Conservation (phyloP, 2,329 filamentous ascomycete species). For the Chaetomium sp. region DNA sequence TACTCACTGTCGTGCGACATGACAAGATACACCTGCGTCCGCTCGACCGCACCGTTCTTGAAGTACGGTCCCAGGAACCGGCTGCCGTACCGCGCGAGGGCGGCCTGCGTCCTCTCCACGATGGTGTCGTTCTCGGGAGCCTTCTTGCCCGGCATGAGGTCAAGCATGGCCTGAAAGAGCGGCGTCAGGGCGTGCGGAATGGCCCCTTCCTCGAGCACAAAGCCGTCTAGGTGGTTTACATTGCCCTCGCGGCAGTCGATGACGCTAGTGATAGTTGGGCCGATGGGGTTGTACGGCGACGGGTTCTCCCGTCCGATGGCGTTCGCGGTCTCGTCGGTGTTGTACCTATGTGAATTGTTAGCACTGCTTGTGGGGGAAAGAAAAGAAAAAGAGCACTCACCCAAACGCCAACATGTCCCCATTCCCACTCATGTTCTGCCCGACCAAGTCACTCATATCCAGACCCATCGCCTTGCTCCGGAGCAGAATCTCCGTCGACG, state of each 20-base stretch:
- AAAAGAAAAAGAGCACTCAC: slow-evolving; percentile 27
- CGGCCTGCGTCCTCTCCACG: slow-evolving; percentile 37
- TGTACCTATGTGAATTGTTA: slow-evolving; percentile 39
- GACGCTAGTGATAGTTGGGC: slow-evolving; percentile 56
- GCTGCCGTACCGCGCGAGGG: slow-evolving; percentile 44
- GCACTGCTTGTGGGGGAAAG: no score
- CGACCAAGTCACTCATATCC: slow-evolving; percentile 49
- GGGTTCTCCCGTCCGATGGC: slow-evolving; percentile 47
- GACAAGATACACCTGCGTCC: slow-evolving; percentile 57
- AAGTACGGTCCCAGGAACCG: slow-evolving; percentile 54
- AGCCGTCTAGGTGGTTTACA: slow-evolving; percentile 52
- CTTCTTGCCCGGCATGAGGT: slow-evolving; percentile 44
- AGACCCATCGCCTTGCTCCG: slow-evolving; percentile 54
- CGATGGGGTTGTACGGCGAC: slow-evolving; percentile 45
- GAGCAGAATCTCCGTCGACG: slow-evolving; percentile 60
- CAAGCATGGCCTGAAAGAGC: slow-evolving; percentile 51
- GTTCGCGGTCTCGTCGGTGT: slow-evolving; percentile 51
- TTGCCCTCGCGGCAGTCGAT: slow-evolving; percentile 52
- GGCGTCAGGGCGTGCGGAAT: slow-evolving; percentile 51
- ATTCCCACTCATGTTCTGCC: slow-evolving; percentile 58
- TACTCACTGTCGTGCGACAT: slow-evolving; percentile 58
- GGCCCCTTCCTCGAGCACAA: slow-evolving; percentile 57
- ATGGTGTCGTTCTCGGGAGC: slow-evolving; percentile 34
- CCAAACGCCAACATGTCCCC: slow-evolving; percentile 61
- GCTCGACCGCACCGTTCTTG: slow-evolving; percentile 48